These are phyloP conservation scores for Cercophora newfieldiana DNA, from an alignment of 495 filamentous ascomycete species.

Conservation along the genomic window DNA sequence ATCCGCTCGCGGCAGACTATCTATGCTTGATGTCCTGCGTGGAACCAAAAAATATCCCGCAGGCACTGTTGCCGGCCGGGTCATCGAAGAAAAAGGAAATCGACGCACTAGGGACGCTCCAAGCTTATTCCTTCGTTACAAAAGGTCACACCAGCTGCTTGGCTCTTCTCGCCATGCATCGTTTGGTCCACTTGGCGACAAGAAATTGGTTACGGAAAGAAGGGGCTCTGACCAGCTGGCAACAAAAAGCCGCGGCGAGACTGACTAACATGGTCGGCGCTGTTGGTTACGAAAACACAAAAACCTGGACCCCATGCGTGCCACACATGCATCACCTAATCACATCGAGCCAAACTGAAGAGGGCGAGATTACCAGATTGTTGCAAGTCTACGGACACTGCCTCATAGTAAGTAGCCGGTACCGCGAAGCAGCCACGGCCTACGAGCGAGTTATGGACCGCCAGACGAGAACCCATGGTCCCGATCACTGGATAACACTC, in stretches of 20 bases:
- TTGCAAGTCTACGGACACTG: not conserved
- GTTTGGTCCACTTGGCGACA: slow-evolving; percentile 1
- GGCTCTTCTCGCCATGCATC: not conserved
- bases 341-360: not conserved
- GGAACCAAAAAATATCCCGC: slow-evolving; percentile 43
- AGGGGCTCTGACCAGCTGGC: not conserved
- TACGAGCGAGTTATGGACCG: not conserved
- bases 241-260: not conserved
- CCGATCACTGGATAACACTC: not conserved
- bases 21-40: slow-evolving; percentile 42
- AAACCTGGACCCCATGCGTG: not conserved
- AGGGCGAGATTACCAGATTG: not conserved
- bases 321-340: not conserved
- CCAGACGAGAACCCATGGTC: not conserved
- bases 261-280: not conserved
- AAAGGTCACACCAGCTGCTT: not conserved
- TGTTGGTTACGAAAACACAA: not conserved
- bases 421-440: not conserved
- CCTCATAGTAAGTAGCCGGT: not conserved
- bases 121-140: not conserved
- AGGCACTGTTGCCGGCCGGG: slow-evolving; percentile 21
- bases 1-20: slow-evolving; percentile 40
- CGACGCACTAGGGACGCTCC: not conserved
- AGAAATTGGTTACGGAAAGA: slow-evolving; percentile 1
- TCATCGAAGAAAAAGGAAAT: not conserved